These are phyloP conservation scores for Lactarius sp. DNA, from an alignment of 768 basidiomycete species.

Conservation along the genomic window DNA sequence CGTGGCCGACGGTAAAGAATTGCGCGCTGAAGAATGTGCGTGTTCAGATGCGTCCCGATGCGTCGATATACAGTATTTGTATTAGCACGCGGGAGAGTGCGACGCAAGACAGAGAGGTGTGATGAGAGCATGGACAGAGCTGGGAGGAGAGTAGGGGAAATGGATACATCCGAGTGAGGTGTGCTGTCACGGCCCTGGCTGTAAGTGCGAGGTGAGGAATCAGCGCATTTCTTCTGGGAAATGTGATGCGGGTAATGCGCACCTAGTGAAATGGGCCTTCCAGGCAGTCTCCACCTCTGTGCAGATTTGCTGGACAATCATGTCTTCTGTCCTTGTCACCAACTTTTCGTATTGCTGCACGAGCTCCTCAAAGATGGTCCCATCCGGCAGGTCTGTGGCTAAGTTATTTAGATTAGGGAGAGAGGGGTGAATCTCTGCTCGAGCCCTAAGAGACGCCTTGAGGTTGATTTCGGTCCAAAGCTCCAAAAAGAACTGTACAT, in stretches of 20 bases:
- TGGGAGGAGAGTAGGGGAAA: conserved; percentile 67
- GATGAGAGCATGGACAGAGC: conserved; percentile 79
- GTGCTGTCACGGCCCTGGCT: conserved; percentile 33
- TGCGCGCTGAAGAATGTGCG: conserved; percentile 79
- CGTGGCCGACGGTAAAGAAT: conserved; percentile 71
- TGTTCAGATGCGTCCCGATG: conserved; percentile 62
- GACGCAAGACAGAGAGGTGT: conserved; percentile 64
- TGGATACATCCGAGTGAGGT: conserved; percentile 38
- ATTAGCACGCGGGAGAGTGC: conserved; percentile 53
- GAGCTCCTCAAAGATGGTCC: conserved; percentile 77
- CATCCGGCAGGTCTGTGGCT: conserved; percentile 40
- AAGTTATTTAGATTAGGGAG: conserved; percentile 43
- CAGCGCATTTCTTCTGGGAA: background rate
- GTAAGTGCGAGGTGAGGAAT: conserved; percentile 27
- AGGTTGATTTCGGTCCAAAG: conserved; percentile 77
- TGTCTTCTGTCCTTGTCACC: conserved; percentile 71
- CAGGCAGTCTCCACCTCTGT: conserved; percentile 76
- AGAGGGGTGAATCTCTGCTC: conserved; percentile 44
- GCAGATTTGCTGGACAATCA: conserved; percentile 79
- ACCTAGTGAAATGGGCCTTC: conserved; percentile 61
- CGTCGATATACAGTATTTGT: conserved; percentile 68
- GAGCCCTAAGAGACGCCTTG: conserved; percentile 51
- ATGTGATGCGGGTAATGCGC: background rate
- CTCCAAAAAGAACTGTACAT: conserved; percentile 81
- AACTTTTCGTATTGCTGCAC: conserved; percentile 59